phyloP scores from a whole-genome alignment of 2,329 filamentous ascomycete genomes.

The Scytalidium sp. region DNA sequence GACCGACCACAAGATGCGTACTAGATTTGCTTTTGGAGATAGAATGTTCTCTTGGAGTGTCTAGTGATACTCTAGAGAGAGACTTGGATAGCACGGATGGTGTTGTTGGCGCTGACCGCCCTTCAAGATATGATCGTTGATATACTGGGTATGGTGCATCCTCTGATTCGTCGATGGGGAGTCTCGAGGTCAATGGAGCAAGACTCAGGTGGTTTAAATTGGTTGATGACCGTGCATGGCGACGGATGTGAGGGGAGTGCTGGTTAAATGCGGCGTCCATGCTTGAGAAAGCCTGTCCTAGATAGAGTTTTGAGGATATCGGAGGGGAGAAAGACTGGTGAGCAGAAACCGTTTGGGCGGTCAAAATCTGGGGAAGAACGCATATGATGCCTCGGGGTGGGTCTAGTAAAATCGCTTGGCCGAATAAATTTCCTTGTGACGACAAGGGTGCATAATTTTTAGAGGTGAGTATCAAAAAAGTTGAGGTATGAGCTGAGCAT shows the following conservation, averaged over 20 bases:
- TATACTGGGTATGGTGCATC: slow-evolving; percentile 33
- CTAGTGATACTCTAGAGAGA: slow-evolving; percentile 46
- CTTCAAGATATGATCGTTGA: slow-evolving; percentile 55
- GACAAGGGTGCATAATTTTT: slow-evolving; percentile 4
- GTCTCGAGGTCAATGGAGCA: slow-evolving; percentile 60
- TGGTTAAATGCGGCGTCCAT: slow-evolving; percentile 63
- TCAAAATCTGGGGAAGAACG: slow-evolving; percentile 17
- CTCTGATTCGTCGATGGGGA: slow-evolving; percentile 55
- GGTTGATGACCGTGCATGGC: slow-evolving; percentile 56
- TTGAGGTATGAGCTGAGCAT: slow-evolving; percentile 7
- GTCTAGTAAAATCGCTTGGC: slow-evolving; percentile 6
- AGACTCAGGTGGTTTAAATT: slow-evolving; percentile 60
- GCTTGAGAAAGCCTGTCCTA: slow-evolving; percentile 8
- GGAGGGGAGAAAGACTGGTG: neutral
- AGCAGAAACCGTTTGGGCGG: slow-evolving; percentile 2
- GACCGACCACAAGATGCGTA: slow-evolving; percentile 43
- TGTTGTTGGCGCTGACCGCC: slow-evolving; percentile 61
- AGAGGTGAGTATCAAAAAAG: slow-evolving; percentile 2
- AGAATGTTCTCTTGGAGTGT: slow-evolving; percentile 24
- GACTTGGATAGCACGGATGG: slow-evolving; percentile 60
- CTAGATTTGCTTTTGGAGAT: slow-evolving; percentile 63
- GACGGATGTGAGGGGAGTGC: slow-evolving; percentile 53
- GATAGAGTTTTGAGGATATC: slow-evolving; percentile 3
- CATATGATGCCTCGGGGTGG: neutral
- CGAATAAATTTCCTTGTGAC: slow-evolving; percentile 19